A percentile compares a stretch with the other conserved stretches of the same genome.
These are phyloP conservation scores for Phytophthora sp. DNA, from an alignment of 352 stramenopile genomes.

Conservation along the genomic window DNA sequence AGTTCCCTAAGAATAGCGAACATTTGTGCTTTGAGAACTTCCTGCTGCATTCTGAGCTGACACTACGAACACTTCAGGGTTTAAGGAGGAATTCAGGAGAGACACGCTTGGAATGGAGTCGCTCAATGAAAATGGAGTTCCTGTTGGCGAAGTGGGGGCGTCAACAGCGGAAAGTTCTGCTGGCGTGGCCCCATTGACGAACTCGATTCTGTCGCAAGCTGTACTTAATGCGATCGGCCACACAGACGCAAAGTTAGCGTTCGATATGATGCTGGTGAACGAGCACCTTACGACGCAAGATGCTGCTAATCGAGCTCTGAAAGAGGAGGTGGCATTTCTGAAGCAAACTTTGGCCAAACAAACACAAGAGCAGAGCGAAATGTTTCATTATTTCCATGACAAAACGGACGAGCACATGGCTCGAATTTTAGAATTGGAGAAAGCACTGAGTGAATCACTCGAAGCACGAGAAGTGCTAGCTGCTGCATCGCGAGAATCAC, in stretches of 20 bases:
- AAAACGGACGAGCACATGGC: conserved; percentile 84
- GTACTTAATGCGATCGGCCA: conserved; percentile 49
- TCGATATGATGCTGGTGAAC: conserved; percentile 74
- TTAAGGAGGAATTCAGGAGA: background rate
- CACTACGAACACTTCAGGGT: background rate
- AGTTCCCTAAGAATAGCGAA: background rate
- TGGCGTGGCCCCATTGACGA: conserved; percentile 9
- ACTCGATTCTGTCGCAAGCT: conserved; percentile 54
- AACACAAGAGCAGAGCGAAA: conserved; percentile 72
- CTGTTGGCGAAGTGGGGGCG: background rate
- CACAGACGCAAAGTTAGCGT: conserved; percentile 60
- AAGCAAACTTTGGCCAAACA: conserved; percentile 48
- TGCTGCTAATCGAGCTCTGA: conserved; percentile 37
- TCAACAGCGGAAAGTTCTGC: conserved; percentile 2
- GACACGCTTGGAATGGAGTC: too few species aligned
- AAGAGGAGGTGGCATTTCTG: conserved; percentile 56
- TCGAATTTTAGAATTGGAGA: conserved; percentile 66
- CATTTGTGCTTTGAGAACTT: background rate
- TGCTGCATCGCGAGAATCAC: conserved; percentile 2
- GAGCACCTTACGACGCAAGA: conserved; percentile 50
- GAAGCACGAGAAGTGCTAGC: conserved; percentile 6
- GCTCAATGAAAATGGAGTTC: background rate
- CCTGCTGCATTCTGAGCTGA: background rate
- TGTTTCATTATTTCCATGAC: conserved; percentile 89
- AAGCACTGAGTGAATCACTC: conserved; percentile 20